phyloP scores from a whole-genome alignment of 1,139 yeast genomes.

The Scheffersomyces segobiensis region DNA sequence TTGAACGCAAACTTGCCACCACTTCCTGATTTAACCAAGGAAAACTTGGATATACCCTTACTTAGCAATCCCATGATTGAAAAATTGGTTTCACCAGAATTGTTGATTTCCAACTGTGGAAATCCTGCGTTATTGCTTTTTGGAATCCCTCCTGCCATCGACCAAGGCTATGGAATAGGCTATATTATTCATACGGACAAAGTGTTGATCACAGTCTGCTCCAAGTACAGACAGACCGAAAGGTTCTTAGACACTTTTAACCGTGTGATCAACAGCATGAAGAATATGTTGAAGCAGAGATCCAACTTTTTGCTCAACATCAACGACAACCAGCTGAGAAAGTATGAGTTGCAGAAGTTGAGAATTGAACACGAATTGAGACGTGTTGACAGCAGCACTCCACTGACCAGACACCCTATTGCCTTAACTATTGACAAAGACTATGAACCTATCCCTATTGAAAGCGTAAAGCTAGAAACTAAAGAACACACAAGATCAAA shows the following conservation, averaged over 20 bases:
- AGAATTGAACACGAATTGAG: constrained; percentile 40
- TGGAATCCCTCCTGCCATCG: constrained; percentile 75
- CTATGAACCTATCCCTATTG: constrained; percentile 18
- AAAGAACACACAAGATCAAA: constrained; percentile 7
- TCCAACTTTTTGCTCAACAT: constrained; percentile 35
- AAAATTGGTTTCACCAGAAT: constrained; percentile 41
- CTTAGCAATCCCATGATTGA: constrained; percentile 59
- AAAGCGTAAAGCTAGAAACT: constrained; percentile 7
- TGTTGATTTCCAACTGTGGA: constrained; percentile 64
- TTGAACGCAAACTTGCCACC: constrained; percentile 36
- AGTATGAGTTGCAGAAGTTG: constrained; percentile 34
- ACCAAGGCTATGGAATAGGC: constrained; percentile 77
- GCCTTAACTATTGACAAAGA: constrained; percentile 21
- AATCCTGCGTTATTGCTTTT: constrained; percentile 72
- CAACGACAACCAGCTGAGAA: constrained; percentile 37
- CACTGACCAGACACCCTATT: constrained; percentile 41
- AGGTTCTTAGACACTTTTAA: constrained; percentile 64
- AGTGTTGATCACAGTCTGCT: constrained; percentile 61
- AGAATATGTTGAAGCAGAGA: constrained; percentile 42
- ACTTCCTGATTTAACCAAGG: constrained; percentile 12
- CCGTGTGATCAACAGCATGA: constrained; percentile 58
- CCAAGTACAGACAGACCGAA: constrained; percentile 73
- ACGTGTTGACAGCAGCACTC: constrained; percentile 25
- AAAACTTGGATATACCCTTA: constrained; percentile 46
- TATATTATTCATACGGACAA: constrained; percentile 68